Evolutionary conservation across 352 stramenopile species (phyloP).

Genomic region (Pythium chondricola): DNA sequence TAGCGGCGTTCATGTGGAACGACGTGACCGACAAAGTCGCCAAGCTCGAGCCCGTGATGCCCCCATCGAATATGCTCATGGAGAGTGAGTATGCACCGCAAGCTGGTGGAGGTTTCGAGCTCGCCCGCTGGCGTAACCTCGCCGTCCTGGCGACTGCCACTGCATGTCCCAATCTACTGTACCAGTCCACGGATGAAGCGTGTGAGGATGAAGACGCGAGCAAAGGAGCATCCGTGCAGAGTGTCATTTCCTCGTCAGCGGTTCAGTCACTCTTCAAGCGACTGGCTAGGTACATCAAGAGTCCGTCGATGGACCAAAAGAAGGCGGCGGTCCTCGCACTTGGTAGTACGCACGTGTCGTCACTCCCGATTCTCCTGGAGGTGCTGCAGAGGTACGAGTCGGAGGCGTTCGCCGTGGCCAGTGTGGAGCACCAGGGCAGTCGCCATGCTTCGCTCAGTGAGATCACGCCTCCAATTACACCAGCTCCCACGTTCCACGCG

Average conservation of each 20-base stretch:
- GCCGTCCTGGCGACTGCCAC: constrained; percentile 46
- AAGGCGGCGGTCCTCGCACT: constrained; percentile 50
- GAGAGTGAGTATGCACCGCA: no score
- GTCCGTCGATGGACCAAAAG: constrained; percentile 41
- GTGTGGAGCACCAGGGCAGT: constrained; percentile 1
- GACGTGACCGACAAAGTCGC: constrained; percentile 54
- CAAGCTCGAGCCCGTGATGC: constrained; percentile 55
- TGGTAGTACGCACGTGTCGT: constrained; percentile 29
- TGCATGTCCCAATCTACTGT: constrained; percentile 29
- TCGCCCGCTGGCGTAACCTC: constrained; percentile 62
- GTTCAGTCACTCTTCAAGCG: constrained; percentile 45
- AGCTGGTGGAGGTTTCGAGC: constrained; percentile 16
- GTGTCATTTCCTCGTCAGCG: constrained; percentile 28
- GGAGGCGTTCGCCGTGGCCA: constrained; percentile 32
- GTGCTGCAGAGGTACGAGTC: constrained; percentile 42
- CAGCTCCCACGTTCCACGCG: neutral
- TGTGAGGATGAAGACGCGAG: neutral
- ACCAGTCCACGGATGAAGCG: constrained; percentile 2
- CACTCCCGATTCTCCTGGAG: constrained; percentile 38
- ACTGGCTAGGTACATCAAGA: constrained; percentile 51
- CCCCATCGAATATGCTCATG: no score
- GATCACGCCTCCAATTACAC: constrained; percentile 1
- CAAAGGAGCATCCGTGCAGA: constrained; percentile 24
- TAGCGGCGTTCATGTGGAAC: constrained; percentile 58
- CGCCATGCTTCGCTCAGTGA: constrained; percentile 14